These are phyloP conservation scores for Nicotiana attenuata DNA, from an alignment of 257 asterid species.

Conservation along the genomic window DNA sequence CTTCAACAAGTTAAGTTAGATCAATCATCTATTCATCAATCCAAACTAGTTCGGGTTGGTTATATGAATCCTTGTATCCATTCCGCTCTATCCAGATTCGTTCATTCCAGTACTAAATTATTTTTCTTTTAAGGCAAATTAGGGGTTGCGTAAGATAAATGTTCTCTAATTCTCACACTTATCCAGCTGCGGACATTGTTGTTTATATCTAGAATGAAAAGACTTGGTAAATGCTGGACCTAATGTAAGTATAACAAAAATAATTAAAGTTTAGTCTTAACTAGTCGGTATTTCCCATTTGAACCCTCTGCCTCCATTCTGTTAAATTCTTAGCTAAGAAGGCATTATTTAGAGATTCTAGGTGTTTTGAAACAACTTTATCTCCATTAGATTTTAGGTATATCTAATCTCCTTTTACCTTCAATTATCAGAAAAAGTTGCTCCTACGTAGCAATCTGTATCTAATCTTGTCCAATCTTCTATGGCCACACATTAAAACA, in stretches of 20 bases:
- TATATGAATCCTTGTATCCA: not conserved
- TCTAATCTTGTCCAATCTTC: not conserved
- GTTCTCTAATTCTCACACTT: not conserved
- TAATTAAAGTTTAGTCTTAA: no score
- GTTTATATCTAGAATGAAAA: no score
- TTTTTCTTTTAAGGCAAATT: not conserved
- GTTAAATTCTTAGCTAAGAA: not conserved
- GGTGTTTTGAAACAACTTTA: not conserved
- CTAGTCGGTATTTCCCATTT: not conserved
- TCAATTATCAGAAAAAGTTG: not conserved
- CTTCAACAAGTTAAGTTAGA: not conserved
- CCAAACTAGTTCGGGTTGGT: not conserved
- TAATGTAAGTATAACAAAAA: no score
- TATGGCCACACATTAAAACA: not conserved
- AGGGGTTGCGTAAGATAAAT: not conserved
- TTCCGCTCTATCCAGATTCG: no score
- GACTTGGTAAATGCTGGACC: no score
- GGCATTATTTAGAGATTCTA: not conserved
- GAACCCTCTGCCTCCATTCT: not conserved
- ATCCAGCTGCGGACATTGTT: no score
- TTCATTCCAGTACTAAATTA: no score
- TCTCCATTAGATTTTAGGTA: not conserved
- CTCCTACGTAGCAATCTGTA: not conserved
- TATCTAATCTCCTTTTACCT: not conserved
- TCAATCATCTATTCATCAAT: not conserved